A percentile compares a stretch with the other conserved stretches of the same genome.
Evolutionary conservation across 192 early-diverging fungal genomes (phyloP).

Genomic region (Geranomyces variabilis): DNA sequence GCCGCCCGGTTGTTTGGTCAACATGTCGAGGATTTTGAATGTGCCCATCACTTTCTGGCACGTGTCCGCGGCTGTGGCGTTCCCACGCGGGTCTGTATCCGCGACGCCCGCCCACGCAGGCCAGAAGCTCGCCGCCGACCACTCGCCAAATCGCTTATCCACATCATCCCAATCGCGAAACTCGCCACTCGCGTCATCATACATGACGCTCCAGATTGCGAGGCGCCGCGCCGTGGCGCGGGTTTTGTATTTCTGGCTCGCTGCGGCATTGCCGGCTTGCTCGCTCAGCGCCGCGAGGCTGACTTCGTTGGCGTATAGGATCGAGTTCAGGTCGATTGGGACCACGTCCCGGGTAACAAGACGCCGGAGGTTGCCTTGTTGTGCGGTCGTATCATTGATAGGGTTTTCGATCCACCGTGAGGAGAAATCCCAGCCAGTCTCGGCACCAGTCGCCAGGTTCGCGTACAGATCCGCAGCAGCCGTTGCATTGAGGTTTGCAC

Average conservation of each 20-base stretch:
- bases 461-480: constrained; percentile 51
- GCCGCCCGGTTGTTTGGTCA: constrained; percentile 60
- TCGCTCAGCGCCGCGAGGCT: constrained; percentile 31
- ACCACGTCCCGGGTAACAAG: constrained; percentile 62
- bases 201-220: constrained; percentile 59
- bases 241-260: constrained; percentile 28
- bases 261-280: constrained; percentile 11
- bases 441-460: constrained; percentile 69
- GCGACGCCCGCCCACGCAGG: constrained; percentile 62
- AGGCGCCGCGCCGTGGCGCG: constrained; percentile 42
- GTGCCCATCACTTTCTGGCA: constrained; percentile 32
- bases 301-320: constrained; percentile 64
- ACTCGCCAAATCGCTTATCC: constrained; percentile 30
- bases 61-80: background rate
- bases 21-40: constrained; percentile 42
- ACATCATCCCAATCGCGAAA: constrained; percentile 66
- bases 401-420: constrained; percentile 57
- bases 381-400: constrained; percentile 9
- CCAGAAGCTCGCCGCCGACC: constrained; percentile 58
- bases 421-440: constrained; percentile 75
- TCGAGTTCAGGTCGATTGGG: constrained; percentile 73
- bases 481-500: constrained; percentile 33
- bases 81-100: constrained; percentile 21
- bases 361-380: constrained; percentile 46
- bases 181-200: constrained; percentile 44